Evolutionary conservation across 164 flowering plant species (phyloP).

Genomic region (Warburgia ugandensis): DNA sequence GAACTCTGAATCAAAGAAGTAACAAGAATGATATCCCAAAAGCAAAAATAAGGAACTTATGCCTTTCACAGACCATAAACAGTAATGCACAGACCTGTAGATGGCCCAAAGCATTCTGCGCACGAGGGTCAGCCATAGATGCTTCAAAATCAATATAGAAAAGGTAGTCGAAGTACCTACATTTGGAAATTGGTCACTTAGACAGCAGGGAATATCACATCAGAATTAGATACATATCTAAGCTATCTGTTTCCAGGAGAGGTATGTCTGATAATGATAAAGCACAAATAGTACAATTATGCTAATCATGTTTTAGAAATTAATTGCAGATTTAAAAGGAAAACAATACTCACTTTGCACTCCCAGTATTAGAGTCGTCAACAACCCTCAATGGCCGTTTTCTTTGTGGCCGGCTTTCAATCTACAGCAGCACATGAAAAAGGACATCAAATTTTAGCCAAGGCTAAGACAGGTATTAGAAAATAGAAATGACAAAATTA

Average conservation of each 20-base stretch:
- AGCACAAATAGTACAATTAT: no score
- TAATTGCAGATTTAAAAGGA: neutral
- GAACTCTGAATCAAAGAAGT: neutral
- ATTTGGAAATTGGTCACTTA: slow-evolving; percentile 13
- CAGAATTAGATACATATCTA: neutral
- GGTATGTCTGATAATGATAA: no score
- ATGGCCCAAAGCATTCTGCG: slow-evolving; percentile 80
- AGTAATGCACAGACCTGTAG: slow-evolving; percentile 57
- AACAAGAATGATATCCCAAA: neutral
- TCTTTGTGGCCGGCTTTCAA: slow-evolving; percentile 91
- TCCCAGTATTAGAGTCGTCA: slow-evolving; percentile 74
- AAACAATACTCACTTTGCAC: slow-evolving; percentile 59
- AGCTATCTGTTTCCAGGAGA: no score
- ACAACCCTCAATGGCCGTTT: slow-evolving; percentile 77
- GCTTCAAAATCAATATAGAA: slow-evolving; percentile 95
- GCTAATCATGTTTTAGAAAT: no score
- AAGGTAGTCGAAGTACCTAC: slow-evolving; percentile 92
- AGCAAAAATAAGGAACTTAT: neutral
- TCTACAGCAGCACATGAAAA: slow-evolving; percentile 35
- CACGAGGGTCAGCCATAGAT: slow-evolving; percentile 89
- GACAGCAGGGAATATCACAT: neutral
- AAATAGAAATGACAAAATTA: neutral
- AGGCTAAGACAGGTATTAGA: neutral
- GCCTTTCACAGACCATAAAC: neutral
- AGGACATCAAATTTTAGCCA: neutral